Conservation (phyloP, 2,329 filamentous ascomycete genomes). For the Aspergillus costaricaensis region DNA sequence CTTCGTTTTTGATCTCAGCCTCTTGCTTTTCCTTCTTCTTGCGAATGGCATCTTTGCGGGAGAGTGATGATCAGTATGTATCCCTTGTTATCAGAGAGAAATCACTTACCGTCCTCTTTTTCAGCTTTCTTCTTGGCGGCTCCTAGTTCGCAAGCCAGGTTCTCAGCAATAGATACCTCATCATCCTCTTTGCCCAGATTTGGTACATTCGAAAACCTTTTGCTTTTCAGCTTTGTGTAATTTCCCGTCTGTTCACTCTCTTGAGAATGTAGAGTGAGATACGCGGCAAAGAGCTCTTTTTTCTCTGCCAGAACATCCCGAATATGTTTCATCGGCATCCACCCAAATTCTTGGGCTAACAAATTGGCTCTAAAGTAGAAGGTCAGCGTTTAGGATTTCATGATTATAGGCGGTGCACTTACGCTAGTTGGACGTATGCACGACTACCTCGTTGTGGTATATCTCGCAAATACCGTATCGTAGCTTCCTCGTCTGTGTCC, state of each 20-base stretch:
- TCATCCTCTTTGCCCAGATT: not conserved
- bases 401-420: constrained; percentile 9
- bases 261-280: constrained; percentile 26
- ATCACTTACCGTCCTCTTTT: constrained; percentile 22
- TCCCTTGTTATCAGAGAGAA: not conserved
- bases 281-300: constrained; percentile 33
- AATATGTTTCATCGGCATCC: constrained; percentile 41
- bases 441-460: constrained; percentile 26
- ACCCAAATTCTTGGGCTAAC: constrained; percentile 36
- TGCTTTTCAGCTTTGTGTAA: constrained; percentile 23
- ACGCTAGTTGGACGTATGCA: constrained; percentile 25
- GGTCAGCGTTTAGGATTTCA: not conserved
- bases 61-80: constrained; percentile 4
- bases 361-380: constrained; percentile 5
- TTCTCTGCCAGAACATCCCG: constrained; percentile 34
- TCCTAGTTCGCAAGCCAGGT: constrained; percentile 26
- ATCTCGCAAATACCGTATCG: constrained; percentile 31
- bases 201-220: constrained; percentile 8
- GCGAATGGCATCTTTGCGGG: constrained; percentile 13
- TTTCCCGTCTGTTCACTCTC: constrained; percentile 20
- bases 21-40: constrained; percentile 27
- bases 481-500: constrained; percentile 25
- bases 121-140: constrained; percentile 28
- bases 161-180: not conserved
- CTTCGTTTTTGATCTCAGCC: constrained; percentile 38